These are phyloP conservation scores for Nephelium lappaceum DNA, from an alignment of 345 rosid genomes.

Conservation along the genomic window DNA sequence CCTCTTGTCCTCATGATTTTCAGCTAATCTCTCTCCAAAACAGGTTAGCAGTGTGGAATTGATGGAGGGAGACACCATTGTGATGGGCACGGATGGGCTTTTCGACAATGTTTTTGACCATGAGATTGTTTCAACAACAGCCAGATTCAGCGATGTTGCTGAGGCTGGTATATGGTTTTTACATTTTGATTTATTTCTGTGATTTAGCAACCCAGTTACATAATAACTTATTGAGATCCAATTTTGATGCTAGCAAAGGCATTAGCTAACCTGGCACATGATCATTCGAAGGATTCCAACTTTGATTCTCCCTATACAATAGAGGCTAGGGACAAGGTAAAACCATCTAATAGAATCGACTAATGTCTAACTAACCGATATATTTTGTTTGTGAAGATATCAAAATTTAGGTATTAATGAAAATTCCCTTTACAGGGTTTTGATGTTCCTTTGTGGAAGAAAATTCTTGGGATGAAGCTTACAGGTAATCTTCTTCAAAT, in stretches of 20 bases:
- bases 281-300: constrained; percentile 59
- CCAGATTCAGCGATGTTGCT: constrained; percentile 40
- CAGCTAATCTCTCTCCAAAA: constrained; percentile 18
- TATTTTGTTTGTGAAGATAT: not conserved
- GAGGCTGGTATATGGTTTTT: constrained; percentile 60
- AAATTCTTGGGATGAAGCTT: constrained; percentile 73
- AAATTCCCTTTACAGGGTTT: constrained; percentile 52
- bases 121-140: constrained; percentile 65
- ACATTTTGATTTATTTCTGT: not conserved
- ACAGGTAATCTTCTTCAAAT: constrained; percentile 40
- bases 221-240: constrained; percentile 15
- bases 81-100: constrained; percentile 94
- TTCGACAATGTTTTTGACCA: constrained; percentile 82
- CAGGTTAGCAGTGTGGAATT: constrained; percentile 72
- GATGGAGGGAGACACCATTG: constrained; percentile 61
- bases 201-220: constrained; percentile 12
- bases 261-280: constrained; percentile 71
- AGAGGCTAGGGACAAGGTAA: constrained; percentile 83
- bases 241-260: constrained; percentile 67
- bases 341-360: not conserved
- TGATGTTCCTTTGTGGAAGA: constrained; percentile 89
- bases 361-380: not conserved
- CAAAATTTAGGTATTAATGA: not conserved
- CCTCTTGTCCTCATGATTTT: constrained; percentile 3
- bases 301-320: constrained; percentile 85